These are phyloP conservation scores for Truncatella angustata DNA, from an alignment of 2,329 filamentous ascomycete species.

Conservation along the genomic window DNA sequence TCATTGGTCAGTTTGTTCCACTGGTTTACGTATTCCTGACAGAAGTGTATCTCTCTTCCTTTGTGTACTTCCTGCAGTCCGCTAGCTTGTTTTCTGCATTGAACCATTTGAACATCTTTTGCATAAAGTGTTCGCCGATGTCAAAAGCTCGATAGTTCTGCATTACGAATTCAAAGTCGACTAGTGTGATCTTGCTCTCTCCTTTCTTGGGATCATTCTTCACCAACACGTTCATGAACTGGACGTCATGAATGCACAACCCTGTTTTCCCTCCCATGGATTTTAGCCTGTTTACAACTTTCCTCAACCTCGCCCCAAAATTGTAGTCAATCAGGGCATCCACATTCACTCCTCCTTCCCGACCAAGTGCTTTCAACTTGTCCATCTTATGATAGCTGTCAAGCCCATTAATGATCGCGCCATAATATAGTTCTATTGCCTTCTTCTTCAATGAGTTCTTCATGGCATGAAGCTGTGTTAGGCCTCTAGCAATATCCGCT, in stretches of 20 bases:
- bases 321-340: not conserved
- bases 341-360: not conserved
- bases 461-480: not conserved
- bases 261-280: not conserved
- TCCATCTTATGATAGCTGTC: not conserved
- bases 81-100: not conserved
- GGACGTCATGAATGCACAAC: not conserved
- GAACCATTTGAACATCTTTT: not conserved
- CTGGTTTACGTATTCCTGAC: not conserved
- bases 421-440: not conserved
- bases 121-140: constrained; percentile 1
- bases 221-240: not conserved
- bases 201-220: not conserved
- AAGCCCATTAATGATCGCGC: not conserved
- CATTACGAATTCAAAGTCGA: constrained; percentile 1
- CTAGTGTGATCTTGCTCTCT: not conserved
- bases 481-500: not conserved
- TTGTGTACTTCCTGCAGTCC: not conserved
- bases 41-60: not conserved
- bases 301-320: not conserved
- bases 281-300: not conserved
- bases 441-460: not conserved
- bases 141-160: not conserved
- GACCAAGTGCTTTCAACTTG: not conserved
- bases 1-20: not conserved